Conservation (phyloP, 2,329 filamentous ascomycete species). For the Xylariaceae sp. region DNA sequence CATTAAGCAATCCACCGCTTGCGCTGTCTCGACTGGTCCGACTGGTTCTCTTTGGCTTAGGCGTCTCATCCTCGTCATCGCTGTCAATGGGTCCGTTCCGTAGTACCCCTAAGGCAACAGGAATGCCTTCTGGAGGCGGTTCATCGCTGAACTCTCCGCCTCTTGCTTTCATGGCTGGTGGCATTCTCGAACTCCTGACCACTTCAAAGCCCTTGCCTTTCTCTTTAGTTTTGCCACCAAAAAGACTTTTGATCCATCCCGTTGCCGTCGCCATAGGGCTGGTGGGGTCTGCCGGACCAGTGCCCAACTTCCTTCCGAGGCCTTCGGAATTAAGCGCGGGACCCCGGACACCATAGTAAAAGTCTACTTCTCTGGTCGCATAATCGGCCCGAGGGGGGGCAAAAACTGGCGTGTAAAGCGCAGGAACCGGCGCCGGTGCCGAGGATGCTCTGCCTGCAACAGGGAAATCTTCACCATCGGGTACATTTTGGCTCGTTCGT, state of each 20-base stretch:
- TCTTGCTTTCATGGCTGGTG: slow-evolving; percentile 63
- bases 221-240: slow-evolving; percentile 85
- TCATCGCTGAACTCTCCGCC: slow-evolving; percentile 59
- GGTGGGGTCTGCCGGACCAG: slow-evolving; percentile 90
- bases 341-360: slow-evolving; percentile 91
- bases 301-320: slow-evolving; percentile 80
- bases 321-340: slow-evolving; percentile 79
- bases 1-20: slow-evolving; percentile 39
- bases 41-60: slow-evolving; percentile 26
- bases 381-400: slow-evolving; percentile 75
- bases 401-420: slow-evolving; percentile 36
- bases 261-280: slow-evolving; percentile 84
- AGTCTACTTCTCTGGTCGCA: slow-evolving; percentile 89
- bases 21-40: slow-evolving; percentile 27
- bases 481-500: slow-evolving; percentile 33
- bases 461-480: slow-evolving; percentile 36
- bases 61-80: slow-evolving; percentile 50
- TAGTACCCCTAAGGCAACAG: slow-evolving; percentile 58
- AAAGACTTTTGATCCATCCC: slow-evolving; percentile 78
- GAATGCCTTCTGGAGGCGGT: slow-evolving; percentile 62
- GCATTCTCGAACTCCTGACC: slow-evolving; percentile 83
- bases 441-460: slow-evolving; percentile 41
- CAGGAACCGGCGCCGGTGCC: slow-evolving; percentile 33
- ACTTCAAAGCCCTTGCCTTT: slow-evolving; percentile 97
- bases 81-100: slow-evolving; percentile 61